Conservation (phyloP, 805 yeast genomes). For the Kazachstania bromeliacearum region DNA sequence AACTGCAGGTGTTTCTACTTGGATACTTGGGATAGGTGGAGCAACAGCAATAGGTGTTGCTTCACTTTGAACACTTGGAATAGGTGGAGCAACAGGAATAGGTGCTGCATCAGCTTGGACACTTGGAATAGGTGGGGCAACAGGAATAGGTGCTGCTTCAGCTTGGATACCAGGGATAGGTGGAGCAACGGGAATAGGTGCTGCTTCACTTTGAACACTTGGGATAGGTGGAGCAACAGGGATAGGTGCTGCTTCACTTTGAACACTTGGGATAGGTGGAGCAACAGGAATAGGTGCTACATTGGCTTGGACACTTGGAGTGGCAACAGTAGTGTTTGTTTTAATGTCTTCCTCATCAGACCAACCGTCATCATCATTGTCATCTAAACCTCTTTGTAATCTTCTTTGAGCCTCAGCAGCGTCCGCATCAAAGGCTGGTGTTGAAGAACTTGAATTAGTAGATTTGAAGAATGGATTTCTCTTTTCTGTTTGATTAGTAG, state of each 20-base stretch:
- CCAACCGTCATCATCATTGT: constrained; percentile 29
- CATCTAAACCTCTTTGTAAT: constrained; percentile 47
- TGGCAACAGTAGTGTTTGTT: constrained; percentile 19
- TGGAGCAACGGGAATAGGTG: constrained; percentile 2
- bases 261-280: constrained; percentile 33
- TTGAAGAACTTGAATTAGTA: constrained; percentile 16
- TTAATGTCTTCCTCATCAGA: constrained; percentile 31
- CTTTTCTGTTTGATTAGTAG: constrained; percentile 13
- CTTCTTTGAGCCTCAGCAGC: constrained; percentile 57
- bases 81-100: constrained; percentile 24
- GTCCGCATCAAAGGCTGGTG: constrained; percentile 39
- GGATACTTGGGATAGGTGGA: constrained; percentile 3
- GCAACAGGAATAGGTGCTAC: constrained; percentile 33
- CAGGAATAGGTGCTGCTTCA: constrained; percentile 14
- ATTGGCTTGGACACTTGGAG: constrained; percentile 22
- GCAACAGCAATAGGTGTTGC: constrained; percentile 5
- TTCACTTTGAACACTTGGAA: constrained; percentile 5
- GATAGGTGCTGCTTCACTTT: constrained; percentile 3
- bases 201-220: neutral
- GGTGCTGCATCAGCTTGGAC: constrained; percentile 26
- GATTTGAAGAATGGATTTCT: constrained; percentile 48
- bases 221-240: constrained; percentile 7
- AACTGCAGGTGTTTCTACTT: constrained; percentile 9
- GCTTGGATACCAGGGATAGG: constrained; percentile 3
- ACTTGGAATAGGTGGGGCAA: constrained; percentile 20